Base-by-base conservation (phyloP, 345 rosid species). In the Turnera subulata region DNA sequence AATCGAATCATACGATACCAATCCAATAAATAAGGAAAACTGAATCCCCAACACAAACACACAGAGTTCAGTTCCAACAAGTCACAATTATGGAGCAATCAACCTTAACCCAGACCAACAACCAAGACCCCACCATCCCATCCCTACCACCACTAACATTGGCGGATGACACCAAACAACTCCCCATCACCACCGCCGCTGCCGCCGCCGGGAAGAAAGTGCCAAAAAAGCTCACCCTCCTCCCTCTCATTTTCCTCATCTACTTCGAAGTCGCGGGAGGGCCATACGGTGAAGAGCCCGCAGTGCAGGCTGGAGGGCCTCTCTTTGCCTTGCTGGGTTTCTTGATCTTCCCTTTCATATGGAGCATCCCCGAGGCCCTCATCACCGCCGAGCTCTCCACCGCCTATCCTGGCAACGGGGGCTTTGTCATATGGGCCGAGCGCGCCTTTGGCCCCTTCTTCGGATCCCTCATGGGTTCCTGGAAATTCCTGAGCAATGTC, bases 201-300 rank as follows among this genome's bases (percentile, higher is more conserved):
- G n/a, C 49, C 15, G 14, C 67, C 52, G 21, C 38, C 15, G 13
- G 64, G 48, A 26, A 33, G 20, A 58, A 59, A 46, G 0, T 39
- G 25, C 46, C 81, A 0, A 80, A 74, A 50, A 84, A 82, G 53
- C 81, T 88, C 33, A 71, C 89, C 44, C 83, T 88, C 51, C 33
- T 88, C 37, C 96, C 95, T 53, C 86, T 91, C 49, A 71, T 91
- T 47, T 91, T 91, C 77, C 82, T 85, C 26, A 88, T 91, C 57
- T 91, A 85, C 79, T 88, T 91, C 44, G 94, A 91, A 72, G 97
- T 88, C n/a, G 86, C 94, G 1, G 91, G 97, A 1, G 96, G 96
- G 2, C 92, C 97, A 1, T 85, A 73, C 13, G 91, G 96, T 0
- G 94, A 84, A 70, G 98, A 85, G 51, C 83, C 89, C 0, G 86